Evolutionary conservation across 1,284 basidiomycete species (phyloP).

Genomic region (Boletus semigastroideus): DNA sequence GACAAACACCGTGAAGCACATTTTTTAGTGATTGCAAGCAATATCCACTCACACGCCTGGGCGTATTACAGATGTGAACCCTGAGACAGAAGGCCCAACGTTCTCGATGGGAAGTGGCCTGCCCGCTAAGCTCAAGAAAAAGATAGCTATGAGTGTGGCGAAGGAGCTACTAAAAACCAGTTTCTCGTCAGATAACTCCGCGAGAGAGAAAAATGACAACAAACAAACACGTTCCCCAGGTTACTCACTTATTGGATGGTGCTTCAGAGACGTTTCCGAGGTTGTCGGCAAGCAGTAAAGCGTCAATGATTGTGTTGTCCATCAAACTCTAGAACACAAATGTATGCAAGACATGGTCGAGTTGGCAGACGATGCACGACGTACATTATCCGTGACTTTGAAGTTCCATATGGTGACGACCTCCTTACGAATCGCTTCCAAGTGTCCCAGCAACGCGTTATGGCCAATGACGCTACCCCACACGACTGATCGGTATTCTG

Average conservation of each 20-base stretch:
- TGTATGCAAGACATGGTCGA: neutral
- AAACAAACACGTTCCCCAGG: too few species aligned
- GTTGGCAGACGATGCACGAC: neutral
- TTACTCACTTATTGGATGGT: neutral
- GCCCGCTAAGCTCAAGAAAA: too few species aligned
- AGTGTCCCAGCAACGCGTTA: slow-evolving; percentile 15
- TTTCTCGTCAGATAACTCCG: too few species aligned
- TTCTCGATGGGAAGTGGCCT: neutral
- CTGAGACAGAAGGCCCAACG: slow-evolving; percentile 14
- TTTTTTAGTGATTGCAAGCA: neutral
- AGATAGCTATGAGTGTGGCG: too few species aligned
- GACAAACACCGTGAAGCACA: neutral
- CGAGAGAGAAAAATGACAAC: too few species aligned
- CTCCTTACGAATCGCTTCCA: slow-evolving; percentile 28
- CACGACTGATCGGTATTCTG: slow-evolving; percentile 32
- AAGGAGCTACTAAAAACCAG: too few species aligned
- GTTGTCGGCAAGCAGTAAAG: slow-evolving; percentile 7
- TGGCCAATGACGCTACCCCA: slow-evolving; percentile 13
- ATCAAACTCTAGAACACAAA: slow-evolving; percentile 3
- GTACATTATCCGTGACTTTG: slow-evolving; percentile 23
- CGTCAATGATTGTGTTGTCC: slow-evolving; percentile 9
- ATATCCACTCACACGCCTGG: slow-evolving; percentile 8
- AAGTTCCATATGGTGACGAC: slow-evolving; percentile 33
- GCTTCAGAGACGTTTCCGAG: slow-evolving; percentile 8
- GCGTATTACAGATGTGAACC: neutral